phyloP scores from a whole-genome alignment of 1,284 basidiomycete genomes.

The Inonotus obliquus region DNA sequence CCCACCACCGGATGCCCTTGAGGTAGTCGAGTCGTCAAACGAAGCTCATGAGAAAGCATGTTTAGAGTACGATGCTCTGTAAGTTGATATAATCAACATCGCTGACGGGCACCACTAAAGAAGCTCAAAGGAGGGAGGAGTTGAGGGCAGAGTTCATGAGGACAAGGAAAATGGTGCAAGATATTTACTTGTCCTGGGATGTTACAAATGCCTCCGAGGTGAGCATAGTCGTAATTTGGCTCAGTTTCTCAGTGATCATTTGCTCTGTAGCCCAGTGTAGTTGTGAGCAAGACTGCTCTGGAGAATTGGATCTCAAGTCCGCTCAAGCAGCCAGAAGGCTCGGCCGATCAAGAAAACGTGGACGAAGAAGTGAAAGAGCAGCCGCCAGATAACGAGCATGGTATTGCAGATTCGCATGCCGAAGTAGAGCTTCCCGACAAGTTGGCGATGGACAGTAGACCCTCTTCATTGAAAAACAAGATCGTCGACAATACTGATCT shows the following conservation, averaged over 20 bases:
- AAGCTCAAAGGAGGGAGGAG: constrained; percentile 38
- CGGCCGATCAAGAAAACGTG: neutral
- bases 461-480: constrained; percentile 9
- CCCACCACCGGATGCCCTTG: constrained; percentile 48
- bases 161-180: constrained; percentile 47
- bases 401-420: neutral
- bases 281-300: constrained; percentile 56
- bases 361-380: neutral
- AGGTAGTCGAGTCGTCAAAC: constrained; percentile 55
- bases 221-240: constrained; percentile 11
- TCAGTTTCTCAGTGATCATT: neutral
- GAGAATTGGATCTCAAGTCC: constrained; percentile 55
- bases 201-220: constrained; percentile 46
- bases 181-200: constrained; percentile 63
- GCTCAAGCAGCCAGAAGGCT: constrained; percentile 21
- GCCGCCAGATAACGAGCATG: neutral
- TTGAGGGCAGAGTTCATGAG: constrained; percentile 42
- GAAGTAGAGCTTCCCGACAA: neutral
- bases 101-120: neutral
- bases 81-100: constrained; percentile 22
- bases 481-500: constrained; percentile 35
- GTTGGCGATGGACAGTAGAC: neutral
- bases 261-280: constrained; percentile 26
- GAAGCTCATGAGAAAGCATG: constrained; percentile 46
- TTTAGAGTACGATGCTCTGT: constrained; percentile 47